phyloP scores from a whole-genome alignment of 2,329 filamentous ascomycete species.

The Ceratocystis ficicola region DNA sequence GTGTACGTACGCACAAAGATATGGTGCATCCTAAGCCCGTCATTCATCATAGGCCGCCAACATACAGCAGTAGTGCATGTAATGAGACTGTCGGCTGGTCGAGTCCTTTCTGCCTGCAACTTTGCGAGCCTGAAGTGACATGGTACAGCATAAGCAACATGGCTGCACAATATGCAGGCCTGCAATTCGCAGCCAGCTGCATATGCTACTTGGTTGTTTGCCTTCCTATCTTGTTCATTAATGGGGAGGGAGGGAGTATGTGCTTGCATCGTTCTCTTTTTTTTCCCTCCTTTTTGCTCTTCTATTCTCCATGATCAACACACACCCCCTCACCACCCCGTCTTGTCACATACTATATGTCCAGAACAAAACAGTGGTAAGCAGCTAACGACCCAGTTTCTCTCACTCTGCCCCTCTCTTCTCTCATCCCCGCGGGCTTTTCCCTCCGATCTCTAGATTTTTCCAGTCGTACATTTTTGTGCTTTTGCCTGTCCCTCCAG shows the following conservation, averaged over 20 bases:
- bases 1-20: not conserved
- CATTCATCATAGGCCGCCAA: not conserved
- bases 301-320: not conserved
- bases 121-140: not conserved
- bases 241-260: not conserved
- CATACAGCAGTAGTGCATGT: conserved; percentile 3
- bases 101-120: not conserved
- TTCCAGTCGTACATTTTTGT: not conserved
- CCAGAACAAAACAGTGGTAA: conserved; percentile 7
- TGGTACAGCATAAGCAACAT: not conserved
- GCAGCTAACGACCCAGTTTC: conserved; percentile 1
- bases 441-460: not conserved
- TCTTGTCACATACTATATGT: not conserved
- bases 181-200: not conserved
- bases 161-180: conserved; percentile 3
- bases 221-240: not conserved
- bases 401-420: conserved; percentile 1
- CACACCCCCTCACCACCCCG: not conserved
- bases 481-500: not conserved
- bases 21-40: not conserved
- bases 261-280: not conserved
- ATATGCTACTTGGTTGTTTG: not conserved
- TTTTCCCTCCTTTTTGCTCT: not conserved
- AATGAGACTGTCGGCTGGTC: not conserved
- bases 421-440: not conserved